Evolutionary conservation across 179 eudicot species (phyloP), one percentile per base, ranked within the genome.

Genomic region (Sideroxylon spinosum): DNA sequence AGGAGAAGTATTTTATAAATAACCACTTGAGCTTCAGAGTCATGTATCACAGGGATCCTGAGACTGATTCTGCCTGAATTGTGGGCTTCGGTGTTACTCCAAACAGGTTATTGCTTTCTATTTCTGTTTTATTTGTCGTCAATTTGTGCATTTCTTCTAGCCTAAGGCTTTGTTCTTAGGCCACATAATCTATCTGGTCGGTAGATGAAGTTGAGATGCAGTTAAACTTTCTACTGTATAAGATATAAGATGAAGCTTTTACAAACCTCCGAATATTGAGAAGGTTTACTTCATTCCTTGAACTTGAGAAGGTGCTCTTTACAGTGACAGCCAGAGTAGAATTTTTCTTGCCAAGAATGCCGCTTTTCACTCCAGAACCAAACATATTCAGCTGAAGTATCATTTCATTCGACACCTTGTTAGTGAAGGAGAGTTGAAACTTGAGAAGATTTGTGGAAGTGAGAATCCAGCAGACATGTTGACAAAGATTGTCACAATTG

Each of bases 51-150:
- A 87, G 72, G 75, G 91, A 89, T 81, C 81, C 74, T 12, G 90
- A 87, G 78, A 87, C 87, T 59, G 90, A 87, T 79, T 74, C 87
- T 75, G 88, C 91, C 69, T 78, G 91, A 76, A 89, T 88, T 63
- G 91, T 89, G 56, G 89, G 90, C 44, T 89, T 89, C 77, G 90
- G 87, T 77, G 91, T 89, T 60, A 75, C 85, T 65, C 91, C 89
- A 49, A 68, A 77, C 87, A 89, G 91, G 91, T 89, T 63, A 17
- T 75, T 66, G 67, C 68, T 64, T 80, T 72, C 32, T 55, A n/a
- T 23, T 71, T 64, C 69, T 10, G 1, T 70, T 44, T 55, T 1
- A 26, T 57, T 52, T 53, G 49, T 17, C 17, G 25, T 29, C 49
- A 9, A 26, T 22, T 81, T 13, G n/a, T n/a, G 59, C 75, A 29